phyloP scores from a whole-genome alignment of 2,329 filamentous ascomycete genomes.

The Tolypocladium amazonense region DNA sequence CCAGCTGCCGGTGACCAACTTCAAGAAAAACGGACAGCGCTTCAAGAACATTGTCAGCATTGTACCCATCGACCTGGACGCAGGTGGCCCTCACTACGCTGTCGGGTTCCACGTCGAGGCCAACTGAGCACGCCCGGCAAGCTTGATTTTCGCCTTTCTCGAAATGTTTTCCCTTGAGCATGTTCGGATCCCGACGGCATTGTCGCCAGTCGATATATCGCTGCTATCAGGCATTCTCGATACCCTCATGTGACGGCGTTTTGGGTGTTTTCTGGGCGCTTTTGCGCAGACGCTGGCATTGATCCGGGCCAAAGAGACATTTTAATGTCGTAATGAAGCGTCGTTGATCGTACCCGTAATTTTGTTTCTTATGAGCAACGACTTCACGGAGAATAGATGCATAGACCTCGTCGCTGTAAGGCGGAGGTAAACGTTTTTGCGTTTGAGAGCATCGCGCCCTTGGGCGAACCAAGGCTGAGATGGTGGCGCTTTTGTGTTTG shows the following conservation, averaged over 20 bases:
- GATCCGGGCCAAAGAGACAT: background rate
- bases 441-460: background rate
- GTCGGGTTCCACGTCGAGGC: constrained; percentile 74
- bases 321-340: background rate
- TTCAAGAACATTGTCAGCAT: constrained; percentile 83
- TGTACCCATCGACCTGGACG: constrained; percentile 65
- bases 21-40: constrained; percentile 65
- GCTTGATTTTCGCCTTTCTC: background rate
- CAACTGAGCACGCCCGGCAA: constrained; percentile 15
- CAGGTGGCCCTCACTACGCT: constrained; percentile 56
- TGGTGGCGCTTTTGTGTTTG: background rate
- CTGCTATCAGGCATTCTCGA: constrained; percentile 1
- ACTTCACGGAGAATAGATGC: background rate
- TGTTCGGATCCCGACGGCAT: background rate
- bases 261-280: background rate
- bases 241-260: constrained; percentile 2
- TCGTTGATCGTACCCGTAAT: background rate
- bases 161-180: background rate
- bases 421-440: background rate
- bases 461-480: background rate
- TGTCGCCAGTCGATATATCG: background rate
- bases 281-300: background rate
- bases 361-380: background rate
- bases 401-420: background rate
- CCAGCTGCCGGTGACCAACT: constrained; percentile 57